These are phyloP conservation scores for Coniochaeta sp. DNA, from an alignment of 2,329 filamentous ascomycete species.

Conservation along the genomic window DNA sequence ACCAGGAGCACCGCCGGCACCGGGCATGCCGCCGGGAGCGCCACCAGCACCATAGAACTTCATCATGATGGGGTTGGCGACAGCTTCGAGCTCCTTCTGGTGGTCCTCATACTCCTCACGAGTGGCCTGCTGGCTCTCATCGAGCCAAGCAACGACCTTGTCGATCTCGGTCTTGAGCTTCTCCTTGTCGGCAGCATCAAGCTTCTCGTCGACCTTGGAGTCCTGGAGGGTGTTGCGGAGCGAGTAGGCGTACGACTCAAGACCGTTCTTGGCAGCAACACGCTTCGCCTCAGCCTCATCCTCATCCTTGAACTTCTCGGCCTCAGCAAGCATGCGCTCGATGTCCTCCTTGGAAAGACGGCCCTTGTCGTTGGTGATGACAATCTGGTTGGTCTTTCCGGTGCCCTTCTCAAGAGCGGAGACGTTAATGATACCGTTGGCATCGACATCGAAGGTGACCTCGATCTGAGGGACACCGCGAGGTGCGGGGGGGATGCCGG, in stretches of 20 bases:
- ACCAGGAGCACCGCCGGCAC: slow-evolving; percentile 39
- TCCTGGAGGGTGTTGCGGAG: slow-evolving; percentile 82
- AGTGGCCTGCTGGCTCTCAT: slow-evolving; percentile 92
- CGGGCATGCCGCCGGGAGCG: slow-evolving; percentile 36
- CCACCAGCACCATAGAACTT: slow-evolving; percentile 76
- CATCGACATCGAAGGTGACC: slow-evolving; percentile 97
- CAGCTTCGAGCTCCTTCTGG: slow-evolving; percentile 87
- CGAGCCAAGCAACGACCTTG: slow-evolving; percentile 88
- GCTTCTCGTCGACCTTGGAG: slow-evolving; percentile 76
- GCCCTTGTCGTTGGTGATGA: slow-evolving; percentile 99
- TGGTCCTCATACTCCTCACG: slow-evolving; percentile 85
- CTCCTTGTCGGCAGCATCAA: slow-evolving; percentile 73
- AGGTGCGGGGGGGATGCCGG: slow-evolving; percentile 90
- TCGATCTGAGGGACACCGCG: slow-evolving; percentile 99
- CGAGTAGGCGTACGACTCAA: slow-evolving; percentile 97
- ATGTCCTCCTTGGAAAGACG: slow-evolving; percentile 99
- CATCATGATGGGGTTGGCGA: slow-evolving; percentile 99
- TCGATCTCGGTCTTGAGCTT: slow-evolving; percentile 85
- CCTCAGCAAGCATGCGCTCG: slow-evolving; percentile 97
- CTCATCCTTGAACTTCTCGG: slow-evolving; percentile 99
- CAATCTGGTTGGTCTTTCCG: slow-evolving; percentile 99
- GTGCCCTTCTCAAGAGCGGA: slow-evolving; percentile 98
- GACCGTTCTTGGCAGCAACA: slow-evolving; percentile 96
- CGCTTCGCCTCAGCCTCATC: slow-evolving; percentile 89
- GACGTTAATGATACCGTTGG: slow-evolving; percentile 99